A percentile compares a stretch with the other conserved stretches of the same genome.
Conservation (phyloP, 495 filamentous ascomycete genomes). For the Neurospora sp. region DNA sequence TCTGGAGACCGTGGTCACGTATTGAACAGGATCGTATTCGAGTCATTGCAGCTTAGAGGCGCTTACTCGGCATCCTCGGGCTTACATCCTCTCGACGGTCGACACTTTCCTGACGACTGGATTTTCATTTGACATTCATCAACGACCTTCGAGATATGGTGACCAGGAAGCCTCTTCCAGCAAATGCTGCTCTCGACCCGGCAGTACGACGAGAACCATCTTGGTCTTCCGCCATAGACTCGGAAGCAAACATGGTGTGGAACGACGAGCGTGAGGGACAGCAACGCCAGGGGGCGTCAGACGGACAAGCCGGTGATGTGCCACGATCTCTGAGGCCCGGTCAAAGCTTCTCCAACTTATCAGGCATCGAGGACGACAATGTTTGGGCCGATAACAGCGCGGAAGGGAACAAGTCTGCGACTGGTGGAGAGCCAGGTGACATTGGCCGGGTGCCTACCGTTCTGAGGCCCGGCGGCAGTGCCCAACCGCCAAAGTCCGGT, state of each 20-base stretch:
- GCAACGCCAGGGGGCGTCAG: background rate
- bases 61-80: background rate
- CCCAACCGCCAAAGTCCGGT: background rate
- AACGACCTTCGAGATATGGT: conserved; percentile 15
- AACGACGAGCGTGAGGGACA: conserved; percentile 9
- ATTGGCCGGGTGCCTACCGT: conserved; percentile 10
- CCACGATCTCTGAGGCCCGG: conserved; percentile 22
- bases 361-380: conserved; percentile 11
- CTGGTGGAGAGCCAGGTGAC: conserved; percentile 1
- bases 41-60: background rate
- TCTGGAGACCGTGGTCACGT: background rate
- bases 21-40: background rate
- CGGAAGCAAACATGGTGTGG: conserved; percentile 28
- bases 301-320: conserved; percentile 2
- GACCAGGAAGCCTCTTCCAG: conserved; percentile 32
- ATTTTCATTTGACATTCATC: background rate
- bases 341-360: conserved; percentile 7
- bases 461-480: conserved; percentile 12
- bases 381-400: conserved; percentile 12
- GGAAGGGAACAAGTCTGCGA: background rate
- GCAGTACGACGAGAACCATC: conserved; percentile 17
- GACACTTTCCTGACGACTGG: background rate
- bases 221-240: conserved; percentile 25
- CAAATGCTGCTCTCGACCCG: conserved; percentile 18
- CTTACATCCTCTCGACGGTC: background rate